Conservation (phyloP, 768 basidiomycete genomes). For the Suillus placidus region DNA sequence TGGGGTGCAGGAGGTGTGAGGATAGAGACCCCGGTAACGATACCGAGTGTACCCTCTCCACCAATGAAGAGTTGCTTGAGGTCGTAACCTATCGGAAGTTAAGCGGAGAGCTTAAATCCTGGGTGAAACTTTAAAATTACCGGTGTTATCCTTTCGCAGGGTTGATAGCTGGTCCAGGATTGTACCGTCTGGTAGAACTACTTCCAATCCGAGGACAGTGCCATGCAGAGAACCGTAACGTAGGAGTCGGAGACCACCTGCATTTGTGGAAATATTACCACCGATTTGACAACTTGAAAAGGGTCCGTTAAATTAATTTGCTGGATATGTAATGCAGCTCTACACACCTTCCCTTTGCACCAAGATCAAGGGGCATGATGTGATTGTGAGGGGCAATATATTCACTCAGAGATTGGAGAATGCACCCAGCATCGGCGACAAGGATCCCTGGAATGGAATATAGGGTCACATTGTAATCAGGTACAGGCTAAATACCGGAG, state of each 20-base stretch:
- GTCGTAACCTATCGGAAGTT: slow-evolving; percentile 76
- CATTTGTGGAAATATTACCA: slow-evolving; percentile 96
- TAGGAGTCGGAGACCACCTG: slow-evolving; percentile 92
- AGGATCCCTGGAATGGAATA: slow-evolving; percentile 66
- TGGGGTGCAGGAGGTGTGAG: slow-evolving; percentile 82
- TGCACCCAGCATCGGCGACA: slow-evolving; percentile 92
- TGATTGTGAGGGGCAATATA: slow-evolving; percentile 85
- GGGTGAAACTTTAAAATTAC: slow-evolving; percentile 42
- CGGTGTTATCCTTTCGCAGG: slow-evolving; percentile 96
- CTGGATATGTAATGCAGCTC: neutral
- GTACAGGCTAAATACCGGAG: slow-evolving; percentile 54
- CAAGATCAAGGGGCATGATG: slow-evolving; percentile 95
- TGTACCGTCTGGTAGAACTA: slow-evolving; percentile 92
- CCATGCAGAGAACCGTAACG: slow-evolving; percentile 96
- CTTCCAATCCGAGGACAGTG: slow-evolving; percentile 92
- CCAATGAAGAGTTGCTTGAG: slow-evolving; percentile 99
- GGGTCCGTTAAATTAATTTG: slow-evolving; percentile 9
- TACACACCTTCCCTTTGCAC: slow-evolving; percentile 89
- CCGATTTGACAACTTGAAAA: slow-evolving; percentile 88
- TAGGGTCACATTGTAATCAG: slow-evolving; percentile 11
- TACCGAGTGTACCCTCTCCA: slow-evolving; percentile 93
- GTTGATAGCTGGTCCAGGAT: slow-evolving; percentile 88
- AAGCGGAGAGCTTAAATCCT: neutral
- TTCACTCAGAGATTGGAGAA: slow-evolving; percentile 86
- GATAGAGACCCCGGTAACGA: slow-evolving; percentile 95